Base-by-base conservation (phyloP, 2,329 filamentous ascomycete genomes). In the Trichoderma harzianum region DNA sequence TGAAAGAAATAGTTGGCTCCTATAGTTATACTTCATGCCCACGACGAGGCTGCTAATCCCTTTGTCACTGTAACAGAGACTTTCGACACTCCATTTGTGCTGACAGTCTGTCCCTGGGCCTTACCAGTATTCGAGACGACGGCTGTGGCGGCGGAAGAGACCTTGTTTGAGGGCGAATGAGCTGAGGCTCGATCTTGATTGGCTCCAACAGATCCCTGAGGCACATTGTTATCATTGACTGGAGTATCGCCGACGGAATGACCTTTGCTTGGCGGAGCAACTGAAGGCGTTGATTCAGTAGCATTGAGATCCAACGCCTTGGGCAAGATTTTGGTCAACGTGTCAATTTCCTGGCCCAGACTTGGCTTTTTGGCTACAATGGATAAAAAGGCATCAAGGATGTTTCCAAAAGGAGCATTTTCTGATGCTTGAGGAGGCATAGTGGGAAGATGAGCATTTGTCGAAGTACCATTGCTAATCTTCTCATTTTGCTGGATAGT, bases 311-410 rank as follows among this genome's bases (percentile, higher is more conserved):
- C 55, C 70, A 72, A 60, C 5, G 60, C 28, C 16, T 51, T 60
- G 8, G 71, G 53, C n/a, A 72, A 30, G 1, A 55, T 62, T 4
- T 58, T 12, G 6, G 71, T 21, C 16, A 71, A 10, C 1, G 63
- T 55, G 3, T 66, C 51, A 18, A 58, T 39, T 11, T 72, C 66
- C 16, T 57, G 66, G 3, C 51, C 65, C 2, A 55, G 26, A 2
- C 18, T 70, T 8, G 61, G 53, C 32, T 67, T 71, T 24, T 64
- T 63, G 12, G 55, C 53, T 8, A 73, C 26, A 11, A 77, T 61
- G 14, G 74, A 69, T 26, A 75, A 75, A 53, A 78, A 76, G 0
- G 72, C 74, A 5, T 72, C 73, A 8, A 76, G 66, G 11, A 79
- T 73, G 10, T 74, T 70, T 2, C 55, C 73, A 8, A 30, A 14